A percentile compares a stretch with the other conserved stretches of the same genome.
Evolutionary conservation across 2,329 filamentous ascomycete species (phyloP).

Genomic region (Pestalotiopsis sp.): DNA sequence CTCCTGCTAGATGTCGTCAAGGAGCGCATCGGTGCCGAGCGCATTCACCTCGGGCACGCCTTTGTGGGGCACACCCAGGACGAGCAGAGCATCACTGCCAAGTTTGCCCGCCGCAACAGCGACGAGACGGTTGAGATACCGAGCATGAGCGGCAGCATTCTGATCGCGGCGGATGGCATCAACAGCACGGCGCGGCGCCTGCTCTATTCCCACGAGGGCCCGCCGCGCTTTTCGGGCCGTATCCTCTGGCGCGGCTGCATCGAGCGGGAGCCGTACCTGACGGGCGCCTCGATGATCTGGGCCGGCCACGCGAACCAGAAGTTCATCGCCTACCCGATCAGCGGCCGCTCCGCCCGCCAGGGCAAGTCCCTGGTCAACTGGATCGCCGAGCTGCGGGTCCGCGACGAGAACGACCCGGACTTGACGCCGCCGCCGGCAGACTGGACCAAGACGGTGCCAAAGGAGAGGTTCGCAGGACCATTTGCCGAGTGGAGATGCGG

Average conservation of each 20-base stretch:
- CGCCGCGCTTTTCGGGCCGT: slow-evolving; percentile 45
- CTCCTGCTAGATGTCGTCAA: slow-evolving; percentile 43
- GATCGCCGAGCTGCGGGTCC: slow-evolving; percentile 47
- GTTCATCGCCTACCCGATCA: slow-evolving; percentile 50
- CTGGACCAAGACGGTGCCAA: slow-evolving; percentile 44
- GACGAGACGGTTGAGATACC: slow-evolving; percentile 29
- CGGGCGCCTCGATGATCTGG: slow-evolving; percentile 47
- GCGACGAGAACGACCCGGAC: slow-evolving; percentile 43
- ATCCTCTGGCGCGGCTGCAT: slow-evolving; percentile 48
- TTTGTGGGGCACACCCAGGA: slow-evolving; percentile 38
- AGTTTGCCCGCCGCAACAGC: slow-evolving; percentile 34
- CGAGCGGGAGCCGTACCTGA: slow-evolving; percentile 42
- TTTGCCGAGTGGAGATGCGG: slow-evolving; percentile 45
- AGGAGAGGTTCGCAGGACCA: slow-evolving; percentile 39
- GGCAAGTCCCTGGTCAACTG: slow-evolving; percentile 46
- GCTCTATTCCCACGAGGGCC: slow-evolving; percentile 46
- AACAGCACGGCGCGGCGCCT: slow-evolving; percentile 43
- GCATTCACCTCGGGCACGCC: slow-evolving; percentile 41
- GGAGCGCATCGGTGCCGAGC: slow-evolving; percentile 39
- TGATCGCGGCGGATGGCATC: slow-evolving; percentile 47
- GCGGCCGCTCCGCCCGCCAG: slow-evolving; percentile 34
- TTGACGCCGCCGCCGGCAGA: slow-evolving; percentile 45
- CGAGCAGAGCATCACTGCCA: slow-evolving; percentile 37
- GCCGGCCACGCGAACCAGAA: slow-evolving; percentile 49
- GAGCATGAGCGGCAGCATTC: slow-evolving; percentile 33